Evolutionary conservation across 2,329 filamentous ascomycete species (phyloP).

Genomic region (Fusarium foetens): DNA sequence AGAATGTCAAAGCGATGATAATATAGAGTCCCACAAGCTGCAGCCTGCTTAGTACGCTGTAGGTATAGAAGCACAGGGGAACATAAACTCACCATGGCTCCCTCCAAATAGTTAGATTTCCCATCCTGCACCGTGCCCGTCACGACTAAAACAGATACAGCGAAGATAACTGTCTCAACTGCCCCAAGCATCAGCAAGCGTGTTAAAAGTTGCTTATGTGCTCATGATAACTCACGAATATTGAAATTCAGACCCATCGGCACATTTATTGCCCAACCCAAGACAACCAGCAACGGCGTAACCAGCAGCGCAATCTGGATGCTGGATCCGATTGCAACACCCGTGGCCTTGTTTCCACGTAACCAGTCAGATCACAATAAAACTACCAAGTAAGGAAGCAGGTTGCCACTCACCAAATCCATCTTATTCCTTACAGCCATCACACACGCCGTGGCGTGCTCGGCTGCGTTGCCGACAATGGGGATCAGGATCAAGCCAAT

Average conservation of each 20-base stretch:
- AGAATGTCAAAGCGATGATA: conserved; percentile 11
- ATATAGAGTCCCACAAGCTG: conserved; percentile 9
- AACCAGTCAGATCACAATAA: background rate
- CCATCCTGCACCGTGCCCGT: conserved; percentile 82
- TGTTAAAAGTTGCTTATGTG: background rate
- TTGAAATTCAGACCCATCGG: conserved; percentile 84
- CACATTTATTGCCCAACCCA: conserved; percentile 78
- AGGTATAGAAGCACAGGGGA: conserved; percentile 68
- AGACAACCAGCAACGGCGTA: conserved; percentile 80
- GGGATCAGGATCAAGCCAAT: conserved; percentile 84
- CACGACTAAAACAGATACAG: conserved; percentile 78
- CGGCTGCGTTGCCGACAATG: conserved; percentile 81
- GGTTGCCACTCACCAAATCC: conserved; percentile 56
- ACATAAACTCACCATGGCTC: conserved; percentile 73
- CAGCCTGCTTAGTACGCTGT: background rate
- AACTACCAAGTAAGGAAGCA: background rate
- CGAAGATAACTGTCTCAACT: conserved; percentile 81
- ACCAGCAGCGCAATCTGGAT: conserved; percentile 86
- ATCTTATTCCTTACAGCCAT: conserved; percentile 82
- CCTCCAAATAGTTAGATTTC: conserved; percentile 85
- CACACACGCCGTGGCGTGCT: conserved; percentile 84
- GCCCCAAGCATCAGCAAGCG: conserved; percentile 18
- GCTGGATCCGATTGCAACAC: conserved; percentile 82
- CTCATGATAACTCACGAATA: conserved; percentile 53
- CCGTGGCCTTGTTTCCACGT: conserved; percentile 61